Conservation (phyloP, 805 yeast genomes). For the Candida insectorum region DNA sequence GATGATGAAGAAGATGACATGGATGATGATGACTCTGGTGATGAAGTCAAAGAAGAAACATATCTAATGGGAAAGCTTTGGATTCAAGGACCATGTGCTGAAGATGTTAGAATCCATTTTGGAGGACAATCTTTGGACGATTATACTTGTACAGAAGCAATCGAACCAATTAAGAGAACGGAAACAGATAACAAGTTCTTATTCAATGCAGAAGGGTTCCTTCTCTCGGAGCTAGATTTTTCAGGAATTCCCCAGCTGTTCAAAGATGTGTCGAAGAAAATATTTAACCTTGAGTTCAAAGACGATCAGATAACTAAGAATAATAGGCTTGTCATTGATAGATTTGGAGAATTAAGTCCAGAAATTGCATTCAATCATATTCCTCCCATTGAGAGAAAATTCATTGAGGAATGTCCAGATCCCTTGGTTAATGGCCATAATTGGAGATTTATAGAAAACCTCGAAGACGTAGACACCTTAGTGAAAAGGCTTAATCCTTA, state of each 20-base stretch:
- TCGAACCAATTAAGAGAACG: neutral
- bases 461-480: conserved; percentile 54
- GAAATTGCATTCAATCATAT: conserved; percentile 11
- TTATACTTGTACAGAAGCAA: conserved; percentile 37
- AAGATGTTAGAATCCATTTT: conserved; percentile 34
- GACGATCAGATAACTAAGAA: conserved; percentile 14
- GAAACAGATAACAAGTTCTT: conserved; percentile 1
- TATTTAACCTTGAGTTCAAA: conserved; percentile 26
- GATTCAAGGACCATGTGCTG: conserved; percentile 82
- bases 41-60: conserved; percentile 44
- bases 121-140: conserved; percentile 8
- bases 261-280: conserved; percentile 22
- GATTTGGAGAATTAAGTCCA: conserved; percentile 17
- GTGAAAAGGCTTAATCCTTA: conserved; percentile 68
- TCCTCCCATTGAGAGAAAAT: conserved; percentile 50
- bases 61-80: conserved; percentile 82
- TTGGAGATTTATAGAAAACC: conserved; percentile 71
- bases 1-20: conserved; percentile 44
- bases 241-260: conserved; percentile 16
- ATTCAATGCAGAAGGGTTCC: conserved; percentile 10
- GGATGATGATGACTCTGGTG: conserved; percentile 18
- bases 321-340: conserved; percentile 8
- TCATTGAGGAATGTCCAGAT: conserved; percentile 63
- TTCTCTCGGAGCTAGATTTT: conserved; percentile 22
- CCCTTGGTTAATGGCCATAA: conserved; percentile 48